phyloP scores from a whole-genome alignment of 73 alveolate genomes.

The Tetrahymena borealis region DNA sequence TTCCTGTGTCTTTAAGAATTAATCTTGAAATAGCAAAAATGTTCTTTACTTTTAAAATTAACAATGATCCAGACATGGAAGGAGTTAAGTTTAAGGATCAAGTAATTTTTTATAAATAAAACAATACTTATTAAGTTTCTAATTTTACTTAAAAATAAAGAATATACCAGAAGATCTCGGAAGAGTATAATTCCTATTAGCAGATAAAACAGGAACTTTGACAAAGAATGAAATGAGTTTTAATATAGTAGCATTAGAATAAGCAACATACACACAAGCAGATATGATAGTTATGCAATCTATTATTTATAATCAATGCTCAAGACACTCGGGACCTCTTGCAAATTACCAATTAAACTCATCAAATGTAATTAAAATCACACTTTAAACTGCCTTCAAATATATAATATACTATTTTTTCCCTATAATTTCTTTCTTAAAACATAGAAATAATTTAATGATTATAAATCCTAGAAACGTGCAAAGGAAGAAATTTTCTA shows the following conservation, averaged over 20 bases:
- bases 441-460: not conserved
- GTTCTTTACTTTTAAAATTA: slow-evolving; percentile 59
- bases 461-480: not conserved
- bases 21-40: slow-evolving; percentile 82
- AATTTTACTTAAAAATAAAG: not conserved
- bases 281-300: not conserved
- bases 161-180: slow-evolving; percentile 91
- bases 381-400: no score
- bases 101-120: slow-evolving; percentile 51
- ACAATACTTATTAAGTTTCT: not conserved
- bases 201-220: slow-evolving; percentile 94
- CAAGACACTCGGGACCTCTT: not conserved
- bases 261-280: slow-evolving; percentile 14
- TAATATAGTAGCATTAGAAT: slow-evolving; percentile 65
- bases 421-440: not conserved
- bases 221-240: slow-evolving; percentile 88
- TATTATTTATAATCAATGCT: not conserved
- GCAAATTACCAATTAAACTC: not conserved
- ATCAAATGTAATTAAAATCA: not conserved
- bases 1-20: slow-evolving; percentile 76
- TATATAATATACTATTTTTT: not conserved
- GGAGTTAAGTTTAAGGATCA: slow-evolving; percentile 67
- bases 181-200: slow-evolving; percentile 67
- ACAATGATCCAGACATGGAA: slow-evolving; percentile 62
- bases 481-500: slow-evolving; percentile 54